Conservation (phyloP, 306 rosid genomes). For the Lathyrus tuberosus region DNA sequence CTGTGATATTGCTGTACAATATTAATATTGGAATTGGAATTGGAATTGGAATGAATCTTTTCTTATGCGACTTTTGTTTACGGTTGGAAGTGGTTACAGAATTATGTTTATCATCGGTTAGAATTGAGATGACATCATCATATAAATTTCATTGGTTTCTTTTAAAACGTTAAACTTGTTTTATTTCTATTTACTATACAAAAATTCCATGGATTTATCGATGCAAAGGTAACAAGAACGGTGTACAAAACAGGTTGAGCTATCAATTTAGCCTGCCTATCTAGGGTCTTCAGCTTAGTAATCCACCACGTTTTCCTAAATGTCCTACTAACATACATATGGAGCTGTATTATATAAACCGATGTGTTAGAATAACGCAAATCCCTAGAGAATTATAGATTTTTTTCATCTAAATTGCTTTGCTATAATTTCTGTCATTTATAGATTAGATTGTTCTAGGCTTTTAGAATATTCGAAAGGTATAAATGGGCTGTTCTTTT, state of each 20-base stretch:
- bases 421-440: too few relatives aligned
- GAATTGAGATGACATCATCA: constrained; percentile 15
- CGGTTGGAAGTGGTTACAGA: background rate
- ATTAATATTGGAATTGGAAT: constrained; percentile 30
- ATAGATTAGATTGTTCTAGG: too few relatives aligned
- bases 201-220: background rate
- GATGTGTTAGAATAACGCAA: too few relatives aligned
- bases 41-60: constrained; percentile 40
- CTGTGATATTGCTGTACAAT: constrained; percentile 31
- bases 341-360: too few relatives aligned
- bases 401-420: too few relatives aligned
- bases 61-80: background rate
- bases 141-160: constrained; percentile 17
- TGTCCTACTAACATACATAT: too few relatives aligned
- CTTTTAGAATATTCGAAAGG: too few relatives aligned
- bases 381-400: too few relatives aligned
- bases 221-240: background rate
- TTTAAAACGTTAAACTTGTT: background rate
- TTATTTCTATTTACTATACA: background rate
- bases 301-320: background rate
- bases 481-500: too few relatives aligned
- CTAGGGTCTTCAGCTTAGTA: background rate
- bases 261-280: background rate
- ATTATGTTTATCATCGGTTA: too few relatives aligned
- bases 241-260: background rate